Conservation (phyloP, 108 stramenopile species). For the Aurantiochytrium sp. region DNA sequence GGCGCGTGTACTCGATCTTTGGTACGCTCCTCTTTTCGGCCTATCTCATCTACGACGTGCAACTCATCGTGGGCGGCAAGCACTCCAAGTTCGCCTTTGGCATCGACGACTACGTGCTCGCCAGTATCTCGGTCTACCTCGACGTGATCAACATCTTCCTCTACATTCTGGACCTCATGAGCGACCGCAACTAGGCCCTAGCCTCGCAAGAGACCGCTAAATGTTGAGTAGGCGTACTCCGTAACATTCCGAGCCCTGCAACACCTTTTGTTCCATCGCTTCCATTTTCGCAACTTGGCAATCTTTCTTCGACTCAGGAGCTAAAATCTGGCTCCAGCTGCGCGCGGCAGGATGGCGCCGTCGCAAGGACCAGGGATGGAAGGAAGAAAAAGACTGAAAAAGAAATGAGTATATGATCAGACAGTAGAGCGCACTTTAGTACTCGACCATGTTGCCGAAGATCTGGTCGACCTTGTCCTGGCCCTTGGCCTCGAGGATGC, state of each 20-base stretch:
- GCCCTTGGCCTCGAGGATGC: conserved; percentile 29
- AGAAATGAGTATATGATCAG: not conserved
- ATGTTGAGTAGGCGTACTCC: too few relatives aligned
- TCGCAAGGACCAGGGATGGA: too few relatives aligned
- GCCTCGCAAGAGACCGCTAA: too few relatives aligned
- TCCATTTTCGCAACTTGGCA: too few relatives aligned
- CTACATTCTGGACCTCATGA: conserved; percentile 70
- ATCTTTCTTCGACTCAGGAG: too few relatives aligned
- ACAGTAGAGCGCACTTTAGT: conserved; percentile 6
- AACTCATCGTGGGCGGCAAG: not conserved
- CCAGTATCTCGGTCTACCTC: conserved; percentile 77
- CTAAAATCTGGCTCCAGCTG: too few relatives aligned
- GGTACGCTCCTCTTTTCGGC: conserved; percentile 67
- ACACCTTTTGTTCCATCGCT: too few relatives aligned
- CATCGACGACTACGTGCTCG: conserved; percentile 83
- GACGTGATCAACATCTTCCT: conserved; percentile 89
- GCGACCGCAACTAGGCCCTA: not conserved
- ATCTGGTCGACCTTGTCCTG: conserved; percentile 28
- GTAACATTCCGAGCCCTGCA: too few relatives aligned
- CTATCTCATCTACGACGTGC: conserved; percentile 59
- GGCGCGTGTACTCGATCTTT: conserved; percentile 38
- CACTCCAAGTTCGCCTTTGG: conserved; percentile 75
- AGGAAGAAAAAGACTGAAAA: not conserved
- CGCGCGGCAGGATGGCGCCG: too few relatives aligned
- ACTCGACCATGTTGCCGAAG: conserved; percentile 34